phyloP scores from a whole-genome alignment of 805 yeast genomes.

The Tetrapisispora iriomotensis region DNA sequence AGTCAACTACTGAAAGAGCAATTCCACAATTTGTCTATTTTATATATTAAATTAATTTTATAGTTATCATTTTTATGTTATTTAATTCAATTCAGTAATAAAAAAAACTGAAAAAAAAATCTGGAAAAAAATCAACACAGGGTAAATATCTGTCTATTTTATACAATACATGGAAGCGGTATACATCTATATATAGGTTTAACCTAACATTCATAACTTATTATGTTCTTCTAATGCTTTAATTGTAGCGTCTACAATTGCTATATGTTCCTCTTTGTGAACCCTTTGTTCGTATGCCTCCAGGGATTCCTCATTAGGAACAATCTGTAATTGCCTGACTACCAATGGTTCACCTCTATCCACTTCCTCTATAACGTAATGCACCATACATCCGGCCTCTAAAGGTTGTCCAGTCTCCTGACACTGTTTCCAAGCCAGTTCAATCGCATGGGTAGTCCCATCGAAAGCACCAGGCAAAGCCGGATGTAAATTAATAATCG shows the following conservation, averaged over 20 bases:
- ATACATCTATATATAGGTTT: no score
- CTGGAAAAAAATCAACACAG: no score
- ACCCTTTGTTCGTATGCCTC: conserved; percentile 77
- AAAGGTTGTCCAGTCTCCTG: conserved; percentile 52
- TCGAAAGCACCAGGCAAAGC: conserved; percentile 96
- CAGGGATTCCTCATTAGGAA: conserved; percentile 55
- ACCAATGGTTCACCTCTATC: conserved; percentile 87
- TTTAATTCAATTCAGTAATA: neutral
- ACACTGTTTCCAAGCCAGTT: conserved; percentile 92
- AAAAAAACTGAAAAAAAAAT: no score
- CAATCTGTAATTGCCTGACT: conserved; percentile 65
- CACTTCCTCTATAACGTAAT: conserved; percentile 90
- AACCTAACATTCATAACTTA: neutral
- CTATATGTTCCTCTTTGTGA: conserved; percentile 75
- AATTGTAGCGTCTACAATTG: conserved; percentile 86
- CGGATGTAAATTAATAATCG: conserved; percentile 90
- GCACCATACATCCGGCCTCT: conserved; percentile 93
- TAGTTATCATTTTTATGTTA: neutral
- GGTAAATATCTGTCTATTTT: no score
- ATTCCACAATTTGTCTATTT: no score
- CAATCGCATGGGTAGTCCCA: conserved; percentile 88
- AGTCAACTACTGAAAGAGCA: no score
- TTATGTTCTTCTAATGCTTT: conserved; percentile 36
- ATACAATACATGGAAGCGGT: no score
- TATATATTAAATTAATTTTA: neutral